Evolutionary conservation across 495 filamentous ascomycete genomes (phyloP), one percentile per base, ranked within the genome.

Genomic region (Letharia lupina): DNA sequence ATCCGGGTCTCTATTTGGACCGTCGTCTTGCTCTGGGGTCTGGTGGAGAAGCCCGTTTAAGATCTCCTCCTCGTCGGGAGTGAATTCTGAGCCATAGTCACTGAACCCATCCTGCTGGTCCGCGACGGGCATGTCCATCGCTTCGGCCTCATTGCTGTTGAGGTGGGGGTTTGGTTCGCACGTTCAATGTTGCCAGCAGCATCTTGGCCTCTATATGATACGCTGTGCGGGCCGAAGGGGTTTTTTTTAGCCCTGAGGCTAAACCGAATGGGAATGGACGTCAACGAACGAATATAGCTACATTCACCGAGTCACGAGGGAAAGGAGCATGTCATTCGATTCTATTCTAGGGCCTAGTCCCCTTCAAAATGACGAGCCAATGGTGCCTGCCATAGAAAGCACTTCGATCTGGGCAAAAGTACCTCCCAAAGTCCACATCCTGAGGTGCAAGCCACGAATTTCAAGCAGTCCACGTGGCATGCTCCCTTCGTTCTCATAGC

Each of bases 71-170:
- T 91, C 88, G 60, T 87, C 87, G 15, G 78, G 74, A 0, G 85
- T 84, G 67, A 91, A 86, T 64, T 90, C 87, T 40, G 87, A 90
- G 35, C 87, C 88, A 79, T 91, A 93, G 65, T 90, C 86, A 70
- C 81, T 86, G 67, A 77, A 76, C 67, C 60, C 72, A 62, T 80
- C 78, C 23, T 68, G 7, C 37, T 68, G 65, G 40, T 45, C 65
- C 60, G 15, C 50, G 37, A 60, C 39, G 33, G 31, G 16, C n/a
- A 58, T 28, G 7, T 65, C 44, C 57, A 65, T 65, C 13, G 37
- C 28, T 35, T 52, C 4, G 57, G 0, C 44, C 12, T 60, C 64
- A 65, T 65, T n/a, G 57, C 61, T 13, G 11, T 31, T 16, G 1
- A 54, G 23, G 9, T 11, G n/a, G 23, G 23, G 47, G n/a, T 50